Evolutionary conservation across 495 filamentous ascomycete species (phyloP).

Genomic region (Hypomontagnella monticulosa): DNA sequence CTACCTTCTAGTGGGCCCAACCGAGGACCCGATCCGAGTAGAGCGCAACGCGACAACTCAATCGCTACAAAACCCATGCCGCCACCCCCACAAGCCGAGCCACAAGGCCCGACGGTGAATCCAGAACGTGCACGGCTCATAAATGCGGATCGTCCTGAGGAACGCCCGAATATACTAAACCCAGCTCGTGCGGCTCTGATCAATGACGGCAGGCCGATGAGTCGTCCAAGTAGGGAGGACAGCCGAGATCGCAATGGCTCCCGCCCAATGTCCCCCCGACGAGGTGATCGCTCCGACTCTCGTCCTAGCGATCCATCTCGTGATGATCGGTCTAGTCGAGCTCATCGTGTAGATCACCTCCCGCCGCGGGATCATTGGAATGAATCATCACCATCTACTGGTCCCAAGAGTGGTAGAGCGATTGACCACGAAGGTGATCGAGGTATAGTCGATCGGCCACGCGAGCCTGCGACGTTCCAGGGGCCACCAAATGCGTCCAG

Average conservation of each 20-base stretch:
- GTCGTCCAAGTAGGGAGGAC: slow-evolving; percentile 55
- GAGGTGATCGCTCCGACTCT: slow-evolving; percentile 50
- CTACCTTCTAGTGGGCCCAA: slow-evolving; percentile 23
- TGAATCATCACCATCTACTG: slow-evolving; percentile 38
- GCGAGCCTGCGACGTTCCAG: slow-evolving; percentile 48
- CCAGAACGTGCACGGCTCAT: slow-evolving; percentile 56
- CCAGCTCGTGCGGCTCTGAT: slow-evolving; percentile 68
- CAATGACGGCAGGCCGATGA: slow-evolving; percentile 45
- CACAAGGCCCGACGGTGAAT: slow-evolving; percentile 54
- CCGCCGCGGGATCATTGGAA: slow-evolving; percentile 50
- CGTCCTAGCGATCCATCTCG: slow-evolving; percentile 52
- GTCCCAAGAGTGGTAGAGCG: slow-evolving; percentile 36
- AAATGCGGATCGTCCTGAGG: slow-evolving; percentile 51
- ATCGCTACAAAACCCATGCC: slow-evolving; percentile 42
- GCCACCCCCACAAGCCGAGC: slow-evolving; percentile 46
- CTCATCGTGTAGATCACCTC: slow-evolving; percentile 54
- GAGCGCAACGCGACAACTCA: slow-evolving; percentile 46
- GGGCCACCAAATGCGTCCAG: slow-evolving; percentile 43
- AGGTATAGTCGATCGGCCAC: slow-evolving; percentile 46
- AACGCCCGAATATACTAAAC: slow-evolving; percentile 54
- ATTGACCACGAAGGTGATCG: slow-evolving; percentile 51
- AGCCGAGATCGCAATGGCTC: slow-evolving; percentile 56
- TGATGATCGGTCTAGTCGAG: slow-evolving; percentile 56
- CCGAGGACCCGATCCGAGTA: slow-evolving; percentile 46
- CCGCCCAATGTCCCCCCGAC: slow-evolving; percentile 62